phyloP scores from a whole-genome alignment of 2,329 filamentous ascomycete genomes.

The Escovopsis sp. region DNA sequence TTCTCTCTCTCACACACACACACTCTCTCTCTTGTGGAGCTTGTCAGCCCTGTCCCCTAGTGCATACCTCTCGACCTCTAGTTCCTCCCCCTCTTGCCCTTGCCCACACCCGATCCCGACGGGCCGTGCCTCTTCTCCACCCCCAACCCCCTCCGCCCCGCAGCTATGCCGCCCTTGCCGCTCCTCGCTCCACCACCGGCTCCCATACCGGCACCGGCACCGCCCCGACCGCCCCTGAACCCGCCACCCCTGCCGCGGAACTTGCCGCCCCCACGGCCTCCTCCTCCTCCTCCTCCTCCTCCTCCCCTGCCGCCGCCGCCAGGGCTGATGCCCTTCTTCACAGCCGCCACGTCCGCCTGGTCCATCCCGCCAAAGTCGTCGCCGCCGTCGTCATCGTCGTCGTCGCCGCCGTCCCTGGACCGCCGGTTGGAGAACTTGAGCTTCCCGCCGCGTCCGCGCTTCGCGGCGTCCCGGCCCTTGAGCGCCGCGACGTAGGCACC shows the following conservation, averaged over 20 bases:
- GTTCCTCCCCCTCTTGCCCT: constrained; percentile 21
- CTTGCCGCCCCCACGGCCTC: constrained; percentile 14
- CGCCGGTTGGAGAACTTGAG: constrained; percentile 58
- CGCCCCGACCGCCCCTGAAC: constrained; percentile 26
- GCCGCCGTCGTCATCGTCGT: constrained; percentile 37
- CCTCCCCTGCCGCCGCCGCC: constrained; percentile 20
- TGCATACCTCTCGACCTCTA: constrained; percentile 1
- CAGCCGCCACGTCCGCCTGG: constrained; percentile 34
- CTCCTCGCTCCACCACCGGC: constrained; percentile 22
- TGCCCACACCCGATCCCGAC: constrained; percentile 25
- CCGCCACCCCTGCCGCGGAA: constrained; percentile 29
- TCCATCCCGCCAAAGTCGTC: constrained; percentile 40
- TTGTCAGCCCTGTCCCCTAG: background rate
- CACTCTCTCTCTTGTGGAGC: background rate
- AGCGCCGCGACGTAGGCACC: constrained; percentile 57
- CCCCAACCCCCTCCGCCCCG: constrained; percentile 34
- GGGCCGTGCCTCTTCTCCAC: constrained; percentile 32
- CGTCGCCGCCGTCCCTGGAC: constrained; percentile 31
- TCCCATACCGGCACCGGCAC: constrained; percentile 19
- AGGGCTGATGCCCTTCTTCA: constrained; percentile 35
- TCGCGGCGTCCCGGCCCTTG: constrained; percentile 50
- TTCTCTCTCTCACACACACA: background rate
- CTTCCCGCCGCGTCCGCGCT: constrained; percentile 50
- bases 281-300: constrained; percentile 16
- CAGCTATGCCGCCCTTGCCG: constrained; percentile 32